Evolutionary conservation across 2,329 filamentous ascomycete species (phyloP), one percentile per base, ranked within the genome.

Genomic region (Tolypocladium tundrense): DNA sequence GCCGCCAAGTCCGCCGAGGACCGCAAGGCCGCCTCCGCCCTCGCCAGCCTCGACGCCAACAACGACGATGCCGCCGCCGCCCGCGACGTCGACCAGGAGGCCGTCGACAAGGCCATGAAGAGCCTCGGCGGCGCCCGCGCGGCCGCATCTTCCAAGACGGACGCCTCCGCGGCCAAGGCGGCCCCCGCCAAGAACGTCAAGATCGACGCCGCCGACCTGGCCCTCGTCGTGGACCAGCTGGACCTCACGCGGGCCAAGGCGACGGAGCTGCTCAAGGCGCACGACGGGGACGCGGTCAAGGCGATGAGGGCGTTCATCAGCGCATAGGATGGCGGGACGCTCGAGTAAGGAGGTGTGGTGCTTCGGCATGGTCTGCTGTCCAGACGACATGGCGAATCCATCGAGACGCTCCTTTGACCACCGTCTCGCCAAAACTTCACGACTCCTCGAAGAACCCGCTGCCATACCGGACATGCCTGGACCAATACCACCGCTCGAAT

Each of bases 21-120:
- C 74, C 85, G 87, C 72, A 90, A 90, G 73, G 87, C 88, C 52
- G 87, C 87, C 45, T 86, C 85, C 8, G 88, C 88, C 37, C 82
- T 91, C 60, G 87, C 86, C 53, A 82, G 80, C 60, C 84, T 92
- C 63, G 88, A 90, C 68, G 70, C 75, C 50, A 77, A 75, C 59
- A 75, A 76, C 57, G 74, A 77, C 58, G 77, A 81, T 35, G 75
- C 78, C 51, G 27, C 81, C 37, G 66, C 69, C 3, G 72, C 75
- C 53, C 80, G 82, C 61, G 77, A 85, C 61, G 82, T 88, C 64
- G 88, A 91, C 69, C 76, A 83, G 56, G 87, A 87, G 60, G 88
- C 88, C 62, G 80, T 88, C 55, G 84, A 78, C 66, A 85, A 88
- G 68, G 88, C 88, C 33, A 88, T 91, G 80, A 83, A 86, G 75